Evolutionary conservation across 192 early-diverging fungal genomes (phyloP).

Genomic region (Backusella circina): DNA sequence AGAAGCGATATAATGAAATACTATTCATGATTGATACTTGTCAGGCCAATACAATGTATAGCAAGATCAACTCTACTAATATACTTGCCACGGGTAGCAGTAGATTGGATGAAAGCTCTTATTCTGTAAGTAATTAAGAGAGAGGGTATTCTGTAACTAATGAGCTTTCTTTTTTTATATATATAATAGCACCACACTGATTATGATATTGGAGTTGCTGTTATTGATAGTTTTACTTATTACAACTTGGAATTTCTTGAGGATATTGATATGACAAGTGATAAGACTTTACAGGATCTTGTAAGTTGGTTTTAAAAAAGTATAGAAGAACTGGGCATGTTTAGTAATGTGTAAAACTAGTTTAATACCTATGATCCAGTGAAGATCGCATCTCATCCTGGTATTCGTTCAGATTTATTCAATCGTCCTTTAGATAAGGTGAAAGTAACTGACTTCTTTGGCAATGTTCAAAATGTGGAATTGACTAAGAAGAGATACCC

Average conservation of each 20-base stretch:
- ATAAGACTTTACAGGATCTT: constrained; percentile 67
- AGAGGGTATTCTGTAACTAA: background rate
- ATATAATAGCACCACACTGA: constrained; percentile 76
- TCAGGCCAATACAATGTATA: constrained; percentile 97
- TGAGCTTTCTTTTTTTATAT: background rate
- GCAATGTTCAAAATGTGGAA: constrained; percentile 89
- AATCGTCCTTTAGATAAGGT: constrained; percentile 71
- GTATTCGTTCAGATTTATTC: constrained; percentile 84
- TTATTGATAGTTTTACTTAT: constrained; percentile 98
- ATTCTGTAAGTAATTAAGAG: constrained; percentile 57
- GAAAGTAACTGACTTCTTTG: constrained; percentile 94
- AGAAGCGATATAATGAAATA: constrained; percentile 94
- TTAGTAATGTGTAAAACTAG: constrained; percentile 27
- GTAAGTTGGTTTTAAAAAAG: no score
- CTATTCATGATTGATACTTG: constrained; percentile 99
- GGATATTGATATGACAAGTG: constrained; percentile 76
- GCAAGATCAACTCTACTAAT: constrained; percentile 90
- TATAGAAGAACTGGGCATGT: no score
- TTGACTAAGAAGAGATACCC: constrained; percentile 56
- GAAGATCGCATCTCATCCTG: constrained; percentile 79
- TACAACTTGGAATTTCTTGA: constrained; percentile 93
- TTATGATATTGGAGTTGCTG: constrained; percentile 91
- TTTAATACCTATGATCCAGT: constrained; percentile 78
- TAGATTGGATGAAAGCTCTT: constrained; percentile 84
- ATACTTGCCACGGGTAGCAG: constrained; percentile 90